Conservation (phyloP, 2,329 filamentous ascomycete species). For the Ophiostoma australiae region DNA sequence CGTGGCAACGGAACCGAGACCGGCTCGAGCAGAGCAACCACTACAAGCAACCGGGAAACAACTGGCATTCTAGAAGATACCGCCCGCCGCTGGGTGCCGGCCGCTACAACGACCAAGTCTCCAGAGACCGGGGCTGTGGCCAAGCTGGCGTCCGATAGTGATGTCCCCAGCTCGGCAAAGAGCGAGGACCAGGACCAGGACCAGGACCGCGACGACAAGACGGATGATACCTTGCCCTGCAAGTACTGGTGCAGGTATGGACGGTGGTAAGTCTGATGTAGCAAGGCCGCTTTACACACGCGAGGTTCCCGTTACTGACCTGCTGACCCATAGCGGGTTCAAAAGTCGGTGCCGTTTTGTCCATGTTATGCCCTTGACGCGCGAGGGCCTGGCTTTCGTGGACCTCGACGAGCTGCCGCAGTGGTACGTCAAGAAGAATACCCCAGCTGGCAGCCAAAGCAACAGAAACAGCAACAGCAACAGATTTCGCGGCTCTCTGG, state of each 20-base stretch:
- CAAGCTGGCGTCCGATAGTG: neutral
- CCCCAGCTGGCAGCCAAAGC: neutral
- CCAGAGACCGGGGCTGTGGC: neutral
- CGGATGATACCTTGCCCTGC: constrained; percentile 34
- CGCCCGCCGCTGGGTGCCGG: neutral
- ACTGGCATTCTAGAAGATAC: neutral
- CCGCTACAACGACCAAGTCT: neutral
- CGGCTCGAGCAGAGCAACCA: neutral
- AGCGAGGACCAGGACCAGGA: neutral
- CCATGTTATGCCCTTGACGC: constrained; percentile 46
- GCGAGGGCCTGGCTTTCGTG: constrained; percentile 39
- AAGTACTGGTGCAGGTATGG: constrained; percentile 48
- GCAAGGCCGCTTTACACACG: neutral
- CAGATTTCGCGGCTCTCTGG: neutral
- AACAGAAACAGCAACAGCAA: neutral
- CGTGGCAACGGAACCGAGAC: neutral
- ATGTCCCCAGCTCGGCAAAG: neutral
- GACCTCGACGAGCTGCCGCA: constrained; percentile 41
- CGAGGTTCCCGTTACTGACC: neutral
- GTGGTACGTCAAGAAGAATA: constrained; percentile 38
- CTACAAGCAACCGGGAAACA: neutral
- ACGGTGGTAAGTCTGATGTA: constrained; percentile 32
- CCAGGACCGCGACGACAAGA: constrained; percentile 12
- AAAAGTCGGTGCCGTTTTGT: constrained; percentile 40
- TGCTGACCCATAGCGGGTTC: constrained; percentile 36